Percentiles rank a stretch among this genome's conserved stretches.
These are phyloP conservation scores for Entomortierella chlamydospora DNA, from an alignment of 192 early-diverging fungal species.

Conservation along the genomic window DNA sequence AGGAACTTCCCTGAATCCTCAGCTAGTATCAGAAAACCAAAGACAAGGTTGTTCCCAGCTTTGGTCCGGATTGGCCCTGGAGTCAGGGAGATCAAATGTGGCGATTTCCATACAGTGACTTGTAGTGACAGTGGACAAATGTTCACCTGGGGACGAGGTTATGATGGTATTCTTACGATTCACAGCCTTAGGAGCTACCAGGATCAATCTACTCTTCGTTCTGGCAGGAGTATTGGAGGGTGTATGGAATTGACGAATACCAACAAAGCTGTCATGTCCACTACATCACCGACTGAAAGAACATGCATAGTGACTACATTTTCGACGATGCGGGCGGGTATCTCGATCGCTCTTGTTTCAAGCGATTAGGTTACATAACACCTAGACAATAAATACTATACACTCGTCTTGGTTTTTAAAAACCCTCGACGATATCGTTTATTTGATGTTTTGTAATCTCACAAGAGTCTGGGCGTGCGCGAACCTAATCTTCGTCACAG, in stretches of 20 bases:
- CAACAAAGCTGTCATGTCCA: background rate
- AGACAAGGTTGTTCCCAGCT: constrained; percentile 17
- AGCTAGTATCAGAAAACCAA: background rate
- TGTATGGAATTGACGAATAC: background rate
- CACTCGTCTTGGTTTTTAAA: background rate
- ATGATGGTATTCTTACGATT: constrained; percentile 23
- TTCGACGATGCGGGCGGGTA: constrained; percentile 28
- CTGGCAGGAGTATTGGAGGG: background rate
- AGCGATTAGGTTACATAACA: background rate
- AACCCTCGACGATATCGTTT: constrained; percentile 6
- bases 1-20: background rate
- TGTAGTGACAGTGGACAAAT: constrained; percentile 36
- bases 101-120: constrained; percentile 34
- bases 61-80: constrained; percentile 27
- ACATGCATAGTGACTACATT: constrained; percentile 13
- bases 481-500: constrained; percentile 1
- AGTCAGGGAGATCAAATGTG: constrained; percentile 34
- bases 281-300: background rate
- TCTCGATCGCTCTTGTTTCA: constrained; percentile 24
- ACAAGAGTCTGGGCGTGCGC: background rate
- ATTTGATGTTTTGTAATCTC: constrained; percentile 10
- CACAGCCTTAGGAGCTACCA: constrained; percentile 3
- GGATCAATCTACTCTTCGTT: background rate
- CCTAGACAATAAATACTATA: too few relatives aligned
- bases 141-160: constrained; percentile 38